phyloP scores from a whole-genome alignment of 208 protist genomes.

The Vickermania spadyakhi region DNA sequence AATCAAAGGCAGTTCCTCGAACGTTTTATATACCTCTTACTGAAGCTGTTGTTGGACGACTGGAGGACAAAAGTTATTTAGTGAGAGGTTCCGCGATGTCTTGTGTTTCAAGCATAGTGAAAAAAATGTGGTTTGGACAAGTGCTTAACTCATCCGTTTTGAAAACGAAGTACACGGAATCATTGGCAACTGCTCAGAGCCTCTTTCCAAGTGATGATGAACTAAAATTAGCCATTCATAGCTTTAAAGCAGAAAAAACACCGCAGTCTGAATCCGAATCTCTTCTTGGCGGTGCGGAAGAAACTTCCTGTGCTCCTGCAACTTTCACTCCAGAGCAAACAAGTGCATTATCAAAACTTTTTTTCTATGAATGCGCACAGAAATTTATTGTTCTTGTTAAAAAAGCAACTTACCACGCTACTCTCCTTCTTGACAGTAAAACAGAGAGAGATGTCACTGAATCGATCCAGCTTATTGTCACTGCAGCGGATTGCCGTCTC shows the following conservation, averaged over 20 bases:
- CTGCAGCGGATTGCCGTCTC: conserved; percentile 67
- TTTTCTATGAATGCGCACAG: conserved; percentile 75
- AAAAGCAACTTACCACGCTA: conserved; percentile 51
- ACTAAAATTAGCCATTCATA: conserved; percentile 10
- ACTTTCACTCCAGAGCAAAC: conserved; percentile 41
- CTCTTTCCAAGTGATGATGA: conserved; percentile 22
- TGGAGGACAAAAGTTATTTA: conserved; percentile 82
- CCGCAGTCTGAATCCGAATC: background rate
- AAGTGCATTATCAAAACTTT: conserved; percentile 36
- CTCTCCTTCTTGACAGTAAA: conserved; percentile 62
- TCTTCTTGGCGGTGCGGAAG: background rate
- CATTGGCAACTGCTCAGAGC: conserved; percentile 10
- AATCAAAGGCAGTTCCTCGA: conserved; percentile 63
- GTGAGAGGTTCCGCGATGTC: conserved; percentile 78
- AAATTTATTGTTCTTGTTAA: conserved; percentile 60
- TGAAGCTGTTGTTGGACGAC: conserved; percentile 50
- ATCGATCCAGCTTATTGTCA: conserved; percentile 78
- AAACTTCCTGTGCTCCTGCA: background rate
- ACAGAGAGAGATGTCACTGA: conserved; percentile 84
- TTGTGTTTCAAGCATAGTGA: conserved; percentile 43
- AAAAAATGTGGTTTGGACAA: conserved; percentile 82
- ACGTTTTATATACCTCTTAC: conserved; percentile 61
- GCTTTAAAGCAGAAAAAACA: background rate
- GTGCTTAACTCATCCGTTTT: conserved; percentile 54
- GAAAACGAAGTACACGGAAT: conserved; percentile 38